phyloP scores from a whole-genome alignment of 139 green algal species.

The Desmodesmus armatus region DNA sequence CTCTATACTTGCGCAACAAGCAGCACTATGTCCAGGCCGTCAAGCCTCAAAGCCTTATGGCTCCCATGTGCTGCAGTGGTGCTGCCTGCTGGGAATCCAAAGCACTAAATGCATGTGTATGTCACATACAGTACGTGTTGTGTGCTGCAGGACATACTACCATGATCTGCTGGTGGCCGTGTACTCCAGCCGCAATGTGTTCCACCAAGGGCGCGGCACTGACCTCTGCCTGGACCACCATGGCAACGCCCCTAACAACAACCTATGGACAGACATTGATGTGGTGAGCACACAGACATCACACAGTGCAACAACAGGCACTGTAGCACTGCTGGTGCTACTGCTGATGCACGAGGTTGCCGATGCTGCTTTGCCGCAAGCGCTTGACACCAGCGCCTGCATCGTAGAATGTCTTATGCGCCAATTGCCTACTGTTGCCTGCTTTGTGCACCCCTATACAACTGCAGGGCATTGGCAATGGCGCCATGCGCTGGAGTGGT shows the following conservation, averaged over 20 bases:
- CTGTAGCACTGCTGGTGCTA: neutral
- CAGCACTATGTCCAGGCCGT: neutral
- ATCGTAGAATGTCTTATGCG: neutral
- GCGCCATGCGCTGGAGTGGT: constrained; percentile 1
- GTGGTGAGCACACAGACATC: constrained; percentile 2
- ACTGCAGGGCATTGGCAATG: neutral
- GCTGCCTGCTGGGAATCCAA: neutral
- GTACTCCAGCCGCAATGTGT: constrained; percentile 17
- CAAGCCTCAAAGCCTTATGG: neutral
- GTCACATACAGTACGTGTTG: too few species aligned
- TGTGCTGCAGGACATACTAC: neutral
- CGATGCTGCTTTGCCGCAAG: neutral
- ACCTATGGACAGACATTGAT: constrained; percentile 37
- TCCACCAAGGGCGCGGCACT: neutral
- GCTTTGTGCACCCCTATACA: neutral
- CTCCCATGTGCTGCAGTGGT: neutral
- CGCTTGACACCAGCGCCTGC: neutral
- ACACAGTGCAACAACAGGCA: neutral
- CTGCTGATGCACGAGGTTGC: neutral
- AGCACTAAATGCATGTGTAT: neutral
- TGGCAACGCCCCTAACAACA: neutral
- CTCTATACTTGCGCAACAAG: neutral
- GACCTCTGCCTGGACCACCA: constrained; percentile 27
- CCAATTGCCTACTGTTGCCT: neutral
- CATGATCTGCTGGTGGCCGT: constrained; percentile 1